phyloP scores from a whole-genome alignment of 2,329 filamentous ascomycete species.

The Sporothrix euskadiensis region DNA sequence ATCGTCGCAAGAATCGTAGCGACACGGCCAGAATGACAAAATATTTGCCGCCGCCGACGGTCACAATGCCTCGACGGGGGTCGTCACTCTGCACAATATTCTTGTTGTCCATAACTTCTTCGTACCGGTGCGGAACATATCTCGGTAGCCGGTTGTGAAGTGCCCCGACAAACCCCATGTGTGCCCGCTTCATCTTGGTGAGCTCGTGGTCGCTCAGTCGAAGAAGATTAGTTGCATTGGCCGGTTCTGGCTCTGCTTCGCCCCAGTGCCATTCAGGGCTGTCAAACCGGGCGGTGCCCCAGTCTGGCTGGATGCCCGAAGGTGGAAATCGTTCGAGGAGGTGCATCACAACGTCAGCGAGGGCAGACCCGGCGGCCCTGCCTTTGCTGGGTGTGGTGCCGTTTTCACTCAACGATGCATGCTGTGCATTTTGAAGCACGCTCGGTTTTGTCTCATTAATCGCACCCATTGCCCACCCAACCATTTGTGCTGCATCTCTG shows the following conservation, averaged over 20 bases:
- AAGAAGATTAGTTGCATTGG: slow-evolving; percentile 21
- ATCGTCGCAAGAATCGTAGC: slow-evolving; percentile 52
- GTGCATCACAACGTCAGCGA: slow-evolving; percentile 21
- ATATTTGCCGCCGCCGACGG: slow-evolving; percentile 51
- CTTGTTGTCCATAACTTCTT: neutral
- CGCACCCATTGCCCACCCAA: neutral
- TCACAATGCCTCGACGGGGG: slow-evolving; percentile 50
- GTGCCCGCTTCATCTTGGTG: slow-evolving; percentile 24
- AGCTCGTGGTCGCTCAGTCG: slow-evolving; percentile 18
- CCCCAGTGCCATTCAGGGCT: slow-evolving; percentile 26
- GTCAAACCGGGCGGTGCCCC: slow-evolving; percentile 21
- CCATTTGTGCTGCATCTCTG: neutral
- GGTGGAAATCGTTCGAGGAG: slow-evolving; percentile 21
- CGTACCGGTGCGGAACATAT: slow-evolving; percentile 6
- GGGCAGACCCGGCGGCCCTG: neutral
- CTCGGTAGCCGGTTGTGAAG: slow-evolving; percentile 20
- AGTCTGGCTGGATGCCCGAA: slow-evolving; percentile 8
- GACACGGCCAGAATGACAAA: slow-evolving; percentile 52
- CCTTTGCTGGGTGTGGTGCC: neutral
- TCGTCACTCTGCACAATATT: neutral
- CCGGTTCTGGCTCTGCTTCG: slow-evolving; percentile 6
- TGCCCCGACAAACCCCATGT: slow-evolving; percentile 17
- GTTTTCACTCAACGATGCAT: neutral
- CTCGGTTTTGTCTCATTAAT: no score
- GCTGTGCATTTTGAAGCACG: neutral